Base-by-base conservation (phyloP, 2,329 filamentous ascomycete species). In the Trichoderma sp. region DNA sequence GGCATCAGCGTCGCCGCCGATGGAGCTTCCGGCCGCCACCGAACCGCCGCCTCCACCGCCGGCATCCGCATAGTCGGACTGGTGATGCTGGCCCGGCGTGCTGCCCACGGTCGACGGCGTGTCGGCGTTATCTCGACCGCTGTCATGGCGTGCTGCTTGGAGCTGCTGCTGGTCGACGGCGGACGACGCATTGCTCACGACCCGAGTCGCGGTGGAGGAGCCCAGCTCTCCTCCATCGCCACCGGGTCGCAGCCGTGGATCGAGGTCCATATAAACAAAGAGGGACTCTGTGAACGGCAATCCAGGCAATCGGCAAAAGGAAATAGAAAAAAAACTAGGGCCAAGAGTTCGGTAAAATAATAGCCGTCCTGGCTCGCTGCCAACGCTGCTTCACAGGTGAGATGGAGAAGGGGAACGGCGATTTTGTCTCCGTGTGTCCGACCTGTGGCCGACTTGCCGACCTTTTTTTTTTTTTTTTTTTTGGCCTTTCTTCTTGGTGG, bases 391-490 rank as follows among this genome's bases (percentile, higher is more conserved):
- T 52, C 26, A 18, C 49, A 16, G n/a, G n/a, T 16, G 56, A 26
- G 51, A 55, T 24, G 46, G 66, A 59, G 65, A 71, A 70, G 71
- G 71, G 69, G 70, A 52, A 72, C 76, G 77, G 77, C 71, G 69
- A 69, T 73, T 59, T 76, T 75, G 71, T 70, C 76, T 74, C 77
- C 77, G 77, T 76, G 26, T 37, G 69, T 69, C 76, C 76, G 77
- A 78, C 30, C 51, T 34, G 54, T 6, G 52, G 69, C 69, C 70
- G 69, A 70, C 54, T 43, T 24, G n/a, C 68, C 66, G 68, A 69
- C 54, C 51, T 46, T 51, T 65, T 32, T 10, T 11, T 54, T 46
- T 51, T 65, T 32, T 10, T 11, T 54, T 46, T 51, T 65, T 32
- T 10, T 11, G 1, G 26, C n/a, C n/a, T 13, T 24, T 18, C 16